Evolutionary conservation across 2,329 filamentous ascomycete species (phyloP).

Genomic region (Aspergillus sp.): DNA sequence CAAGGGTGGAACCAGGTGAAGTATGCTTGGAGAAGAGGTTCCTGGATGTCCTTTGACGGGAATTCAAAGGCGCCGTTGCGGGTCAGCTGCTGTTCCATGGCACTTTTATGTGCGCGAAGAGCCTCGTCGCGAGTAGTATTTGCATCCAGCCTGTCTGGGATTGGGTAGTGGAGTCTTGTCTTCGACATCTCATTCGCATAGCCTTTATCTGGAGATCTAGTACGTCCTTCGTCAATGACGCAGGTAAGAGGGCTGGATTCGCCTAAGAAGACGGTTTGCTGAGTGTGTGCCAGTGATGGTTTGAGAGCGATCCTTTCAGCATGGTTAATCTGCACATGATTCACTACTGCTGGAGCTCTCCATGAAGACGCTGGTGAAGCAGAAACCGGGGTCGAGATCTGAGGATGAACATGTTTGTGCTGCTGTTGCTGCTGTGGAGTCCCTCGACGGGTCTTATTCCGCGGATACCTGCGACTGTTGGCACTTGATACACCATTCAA

Average conservation of each 20-base stretch:
- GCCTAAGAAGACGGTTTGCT: conserved; percentile 38
- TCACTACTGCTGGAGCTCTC: neutral
- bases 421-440: neutral
- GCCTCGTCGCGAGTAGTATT: conserved; percentile 12
- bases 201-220: conserved; percentile 20
- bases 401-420: neutral
- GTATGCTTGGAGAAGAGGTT: conserved; percentile 45
- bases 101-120: conserved; percentile 19
- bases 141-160: conserved; percentile 16
- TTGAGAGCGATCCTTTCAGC: neutral
- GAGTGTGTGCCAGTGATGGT: neutral
- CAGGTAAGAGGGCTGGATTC: conserved; percentile 46
- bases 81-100: conserved; percentile 31
- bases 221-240: conserved; percentile 37
- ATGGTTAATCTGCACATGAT: neutral
- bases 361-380: neutral
- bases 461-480: conserved; percentile 12
- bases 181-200: conserved; percentile 28
- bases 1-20: conserved; percentile 53
- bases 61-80: conserved; percentile 41
- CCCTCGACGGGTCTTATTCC: conserved; percentile 10
- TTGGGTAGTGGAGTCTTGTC: conserved; percentile 32
- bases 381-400: neutral
- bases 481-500: conserved; percentile 4
- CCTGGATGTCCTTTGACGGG: conserved; percentile 38